Percentiles rank a stretch among this genome's conserved stretches.
Conservation (phyloP, 2,329 filamentous ascomycete genomes). For the Hortaea sp. region DNA sequence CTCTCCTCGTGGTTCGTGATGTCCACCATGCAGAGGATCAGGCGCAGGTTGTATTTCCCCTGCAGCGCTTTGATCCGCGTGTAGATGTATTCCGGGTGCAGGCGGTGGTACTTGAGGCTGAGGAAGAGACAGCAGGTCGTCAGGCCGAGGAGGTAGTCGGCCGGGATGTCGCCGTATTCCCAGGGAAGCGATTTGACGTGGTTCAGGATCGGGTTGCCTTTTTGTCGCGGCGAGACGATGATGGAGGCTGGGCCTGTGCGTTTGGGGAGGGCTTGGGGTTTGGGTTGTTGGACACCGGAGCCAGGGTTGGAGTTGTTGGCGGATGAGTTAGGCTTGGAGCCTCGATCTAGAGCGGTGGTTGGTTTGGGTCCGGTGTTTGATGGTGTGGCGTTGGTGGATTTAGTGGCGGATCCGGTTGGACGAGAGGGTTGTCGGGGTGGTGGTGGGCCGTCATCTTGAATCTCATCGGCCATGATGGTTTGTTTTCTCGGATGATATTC, state of each 20-base stretch:
- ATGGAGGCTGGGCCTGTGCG: conserved; percentile 63
- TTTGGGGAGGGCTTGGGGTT: conserved; percentile 70
- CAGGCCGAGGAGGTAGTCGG: conserved; percentile 79
- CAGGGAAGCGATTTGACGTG: conserved; percentile 74
- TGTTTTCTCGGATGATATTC: too few species aligned
- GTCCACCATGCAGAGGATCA: conserved; percentile 86
- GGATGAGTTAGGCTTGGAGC: conserved; percentile 10
- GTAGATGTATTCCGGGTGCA: conserved; percentile 97
- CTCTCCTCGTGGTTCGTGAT: conserved; percentile 89
- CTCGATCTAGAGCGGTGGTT: conserved; percentile 22
- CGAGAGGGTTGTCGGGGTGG: not conserved
- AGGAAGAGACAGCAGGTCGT: conserved; percentile 90
- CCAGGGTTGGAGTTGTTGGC: conserved; percentile 5
- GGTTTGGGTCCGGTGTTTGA: conserved; percentile 9
- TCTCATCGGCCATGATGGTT: conserved; percentile 16
- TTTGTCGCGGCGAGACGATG: conserved; percentile 82
- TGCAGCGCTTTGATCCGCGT: conserved; percentile 76
- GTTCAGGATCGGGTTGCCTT: conserved; percentile 86
- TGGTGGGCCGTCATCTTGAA: conserved; percentile 11
- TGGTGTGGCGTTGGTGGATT: not conserved
- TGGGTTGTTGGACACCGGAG: conserved; percentile 52
- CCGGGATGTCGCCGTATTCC: conserved; percentile 96
- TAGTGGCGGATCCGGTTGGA: not conserved
- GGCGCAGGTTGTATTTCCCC: conserved; percentile 75
- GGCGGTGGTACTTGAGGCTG: conserved; percentile 89